Base-by-base conservation (phyloP, 139 green algal genomes). In the Closterium sp. region DNA sequence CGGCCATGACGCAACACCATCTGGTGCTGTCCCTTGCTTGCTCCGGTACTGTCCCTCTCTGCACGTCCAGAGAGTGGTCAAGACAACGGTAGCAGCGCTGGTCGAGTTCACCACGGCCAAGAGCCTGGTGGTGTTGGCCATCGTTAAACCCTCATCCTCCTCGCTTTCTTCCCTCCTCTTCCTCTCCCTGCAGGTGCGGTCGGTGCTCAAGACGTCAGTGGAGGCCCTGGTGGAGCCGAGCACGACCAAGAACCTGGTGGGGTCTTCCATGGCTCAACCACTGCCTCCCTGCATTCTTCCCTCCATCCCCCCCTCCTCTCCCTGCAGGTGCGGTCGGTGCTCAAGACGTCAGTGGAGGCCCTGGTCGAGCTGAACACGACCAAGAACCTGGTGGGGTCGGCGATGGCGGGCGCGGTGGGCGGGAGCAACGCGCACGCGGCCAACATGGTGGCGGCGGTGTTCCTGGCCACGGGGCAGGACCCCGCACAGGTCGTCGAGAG, bases 381-480 rank as follows among this genome's bases (percentile, higher is more conserved):
- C 2, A 94, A 94, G 92, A 94, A 94, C 66, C 89, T 94, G 34
- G 90, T 36, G 1, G 92, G 92, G 4, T 94, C 92, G 19, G 92
- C 92, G 7, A 91, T 94, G 89, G 92, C 92, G 16, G 92, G 92
- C 30, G 28, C 81, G 25, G 86, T 94, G 23, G 92, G 92, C 16
- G 92, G 92, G 32, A 91, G 93, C 92, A 94, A 94, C 86, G 92
- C 92, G 23, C 92, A 94, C 84, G 92, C 92, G 12, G 23, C 69
- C 85, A 94, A 94, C 86, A 94, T 94, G 10, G 92, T 94, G 38
- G 91, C 89, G 21, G 92, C 92, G 9, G 34, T 94, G 28, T 94
- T 92, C 89, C 91, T 94, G 4, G 92, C 92, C n/a, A 94, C 92
- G 23, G 92, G 92, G 33, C 91, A 94, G 85, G 92, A 94, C 36